phyloP scores from a whole-genome alignment of 116 monocot species.

The Papilionanthe hybrid region DNA sequence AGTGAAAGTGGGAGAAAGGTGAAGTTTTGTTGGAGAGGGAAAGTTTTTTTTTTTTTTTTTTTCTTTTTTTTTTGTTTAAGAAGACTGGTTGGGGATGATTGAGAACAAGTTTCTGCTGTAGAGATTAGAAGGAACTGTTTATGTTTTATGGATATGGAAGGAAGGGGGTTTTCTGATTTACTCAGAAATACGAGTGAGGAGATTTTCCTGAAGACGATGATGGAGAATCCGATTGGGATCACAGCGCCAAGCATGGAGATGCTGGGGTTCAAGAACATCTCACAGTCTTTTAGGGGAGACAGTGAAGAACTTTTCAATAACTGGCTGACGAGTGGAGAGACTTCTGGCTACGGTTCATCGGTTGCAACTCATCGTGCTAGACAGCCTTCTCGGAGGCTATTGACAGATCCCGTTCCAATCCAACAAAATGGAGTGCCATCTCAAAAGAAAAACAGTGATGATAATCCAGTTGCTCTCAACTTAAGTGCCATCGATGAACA shows the following conservation, averaged over 20 bases:
- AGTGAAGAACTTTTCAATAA: conserved; percentile 63
- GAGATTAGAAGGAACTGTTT: conserved; percentile 1
- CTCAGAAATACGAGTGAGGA: conserved; percentile 53
- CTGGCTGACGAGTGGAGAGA: conserved; percentile 61
- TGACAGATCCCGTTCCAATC: conserved; percentile 30
- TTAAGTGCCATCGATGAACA: conserved; percentile 16
- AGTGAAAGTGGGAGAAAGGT: neutral
- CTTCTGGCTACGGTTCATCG: conserved; percentile 31
- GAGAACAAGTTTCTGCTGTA: neutral
- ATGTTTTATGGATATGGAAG: conserved; percentile 42
- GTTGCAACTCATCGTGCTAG: conserved; percentile 19
- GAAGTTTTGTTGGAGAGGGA: neutral
- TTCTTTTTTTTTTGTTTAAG: neutral
- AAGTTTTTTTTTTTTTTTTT: neutral
- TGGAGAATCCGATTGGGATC: conserved; percentile 47
- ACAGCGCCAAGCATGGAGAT: conserved; percentile 61
- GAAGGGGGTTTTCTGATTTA: conserved; percentile 49
- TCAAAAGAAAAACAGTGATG: conserved; percentile 28
- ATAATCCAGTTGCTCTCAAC: conserved; percentile 23
- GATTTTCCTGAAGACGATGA: conserved; percentile 50
- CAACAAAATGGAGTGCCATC: conserved; percentile 36
- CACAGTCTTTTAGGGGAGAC: conserved; percentile 44
- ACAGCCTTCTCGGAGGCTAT: conserved; percentile 29
- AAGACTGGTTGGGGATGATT: neutral
- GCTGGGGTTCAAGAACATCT: conserved; percentile 54